These are phyloP conservation scores for Orobanche coerulescens DNA, from an alignment of 257 asterid genomes.

Conservation along the genomic window DNA sequence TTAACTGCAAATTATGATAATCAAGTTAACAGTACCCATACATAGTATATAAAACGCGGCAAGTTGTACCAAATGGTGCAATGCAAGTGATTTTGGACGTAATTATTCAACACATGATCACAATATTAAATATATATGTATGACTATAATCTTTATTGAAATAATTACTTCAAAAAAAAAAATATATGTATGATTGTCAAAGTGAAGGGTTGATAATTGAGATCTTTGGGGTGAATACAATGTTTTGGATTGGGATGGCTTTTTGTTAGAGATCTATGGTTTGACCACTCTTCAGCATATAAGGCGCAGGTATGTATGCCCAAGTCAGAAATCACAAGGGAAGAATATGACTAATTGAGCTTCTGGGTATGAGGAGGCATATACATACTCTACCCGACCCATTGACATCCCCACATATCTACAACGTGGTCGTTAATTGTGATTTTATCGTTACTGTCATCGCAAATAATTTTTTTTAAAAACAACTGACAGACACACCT, in stretches of 20 bases:
- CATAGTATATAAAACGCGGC: no score
- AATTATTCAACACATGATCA: neutral
- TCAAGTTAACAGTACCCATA: no score
- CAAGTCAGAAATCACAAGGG: slow-evolving; percentile 25
- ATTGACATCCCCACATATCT: no score
- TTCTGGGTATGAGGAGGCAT: no score
- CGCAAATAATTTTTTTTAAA: no score
- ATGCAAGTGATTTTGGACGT: neutral
- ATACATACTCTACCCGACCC: no score
- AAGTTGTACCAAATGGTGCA: no score
- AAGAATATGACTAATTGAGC: neutral
- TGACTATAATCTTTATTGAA: neutral
- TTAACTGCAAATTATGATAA: no score
- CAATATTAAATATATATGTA: neutral
- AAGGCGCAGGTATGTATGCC: slow-evolving; percentile 25
- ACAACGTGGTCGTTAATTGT: no score
- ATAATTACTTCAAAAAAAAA: no score
- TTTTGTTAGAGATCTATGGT: slow-evolving; percentile 2
- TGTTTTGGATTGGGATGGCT: slow-evolving; percentile 13
- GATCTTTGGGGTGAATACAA: slow-evolving; percentile 5
- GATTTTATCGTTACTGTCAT: no score
- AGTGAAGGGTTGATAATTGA: slow-evolving; percentile 10
- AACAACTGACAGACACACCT: no score
- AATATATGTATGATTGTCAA: neutral
- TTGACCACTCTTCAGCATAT: slow-evolving; percentile 24